Conservation (phyloP, 1,139 yeast species). For the Citeromyces siamensis region DNA sequence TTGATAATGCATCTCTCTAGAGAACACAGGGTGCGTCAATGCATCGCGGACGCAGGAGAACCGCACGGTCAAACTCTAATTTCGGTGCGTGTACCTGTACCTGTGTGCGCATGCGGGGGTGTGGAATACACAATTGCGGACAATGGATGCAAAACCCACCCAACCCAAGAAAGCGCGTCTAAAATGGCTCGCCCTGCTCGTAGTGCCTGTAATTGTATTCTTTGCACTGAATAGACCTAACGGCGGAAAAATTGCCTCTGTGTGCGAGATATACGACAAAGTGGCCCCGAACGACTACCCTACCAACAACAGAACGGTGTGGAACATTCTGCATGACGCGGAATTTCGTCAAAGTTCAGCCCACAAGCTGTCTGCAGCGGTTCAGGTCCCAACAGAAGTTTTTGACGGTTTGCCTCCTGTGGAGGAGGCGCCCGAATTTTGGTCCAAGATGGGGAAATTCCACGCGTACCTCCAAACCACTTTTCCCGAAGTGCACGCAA, state of each 20-base stretch:
- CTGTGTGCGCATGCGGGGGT: too few relatives aligned
- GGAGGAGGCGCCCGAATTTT: slow-evolving; percentile 21
- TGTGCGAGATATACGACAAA: slow-evolving; percentile 14
- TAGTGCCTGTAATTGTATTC: too few relatives aligned
- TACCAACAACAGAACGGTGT: slow-evolving; percentile 6
- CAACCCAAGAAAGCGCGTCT: too few relatives aligned
- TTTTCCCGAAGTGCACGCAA: slow-evolving; percentile 27
- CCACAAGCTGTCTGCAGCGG: slow-evolving; percentile 35
- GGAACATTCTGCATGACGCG: slow-evolving; percentile 22
- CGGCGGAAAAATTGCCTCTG: too few relatives aligned
- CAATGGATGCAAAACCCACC: too few relatives aligned
- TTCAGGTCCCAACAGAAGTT: slow-evolving; percentile 50
- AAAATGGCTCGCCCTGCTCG: too few relatives aligned
- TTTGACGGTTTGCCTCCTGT: slow-evolving; percentile 33
- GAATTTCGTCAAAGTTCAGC: slow-evolving; percentile 27
- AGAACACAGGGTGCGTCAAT: too few relatives aligned
- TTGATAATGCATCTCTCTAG: background rate
- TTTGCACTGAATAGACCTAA: too few relatives aligned
- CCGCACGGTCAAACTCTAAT: too few relatives aligned
- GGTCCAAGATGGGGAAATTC: slow-evolving; percentile 28
- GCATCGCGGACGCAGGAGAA: too few relatives aligned
- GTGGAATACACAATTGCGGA: too few relatives aligned
- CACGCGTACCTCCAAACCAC: slow-evolving; percentile 28
- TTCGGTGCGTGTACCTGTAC: too few relatives aligned
- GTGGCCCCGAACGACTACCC: slow-evolving; percentile 10